phyloP scores from a whole-genome alignment of 495 filamentous ascomycete species.

The Aspergillus mulundensis region DNA sequence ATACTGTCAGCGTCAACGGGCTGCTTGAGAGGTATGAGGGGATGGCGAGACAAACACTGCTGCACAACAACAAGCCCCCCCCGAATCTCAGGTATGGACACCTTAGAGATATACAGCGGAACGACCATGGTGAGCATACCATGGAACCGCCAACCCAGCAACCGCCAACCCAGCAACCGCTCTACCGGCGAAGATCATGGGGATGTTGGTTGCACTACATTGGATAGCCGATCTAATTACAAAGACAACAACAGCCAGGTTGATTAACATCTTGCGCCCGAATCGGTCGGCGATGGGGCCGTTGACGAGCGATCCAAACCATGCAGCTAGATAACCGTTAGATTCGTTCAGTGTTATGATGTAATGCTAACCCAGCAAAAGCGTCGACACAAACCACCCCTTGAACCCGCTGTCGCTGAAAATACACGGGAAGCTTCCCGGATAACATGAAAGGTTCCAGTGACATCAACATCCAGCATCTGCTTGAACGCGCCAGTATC shows the following conservation, averaged over 20 bases:
- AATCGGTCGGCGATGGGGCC: slow-evolving; percentile 72
- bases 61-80: slow-evolving; percentile 74
- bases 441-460: slow-evolving; percentile 11
- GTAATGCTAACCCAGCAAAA: slow-evolving; percentile 57
- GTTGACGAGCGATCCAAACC: slow-evolving; percentile 71
- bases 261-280: slow-evolving; percentile 69
- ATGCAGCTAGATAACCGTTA: slow-evolving; percentile 51
- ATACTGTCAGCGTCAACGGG: slow-evolving; percentile 38
- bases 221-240: neutral
- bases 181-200: slow-evolving; percentile 66
- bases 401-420: slow-evolving; percentile 60
- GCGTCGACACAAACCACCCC: slow-evolving; percentile 75
- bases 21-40: neutral
- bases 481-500: neutral
- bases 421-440: slow-evolving; percentile 62
- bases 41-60: slow-evolving; percentile 37
- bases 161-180: slow-evolving; percentile 60
- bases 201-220: slow-evolving; percentile 44
- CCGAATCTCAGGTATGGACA: slow-evolving; percentile 54
- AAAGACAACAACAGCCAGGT: slow-evolving; percentile 70
- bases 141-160: slow-evolving; percentile 49
- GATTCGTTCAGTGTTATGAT: no score
- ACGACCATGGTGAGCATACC: slow-evolving; percentile 42
- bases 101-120: slow-evolving; percentile 38
- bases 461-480: slow-evolving; percentile 18